Evolutionary conservation across 139 green algal genomes (phyloP), one percentile per base, ranked within the genome.

Genomic region (Auxenochlorella pyrenoidosa): DNA sequence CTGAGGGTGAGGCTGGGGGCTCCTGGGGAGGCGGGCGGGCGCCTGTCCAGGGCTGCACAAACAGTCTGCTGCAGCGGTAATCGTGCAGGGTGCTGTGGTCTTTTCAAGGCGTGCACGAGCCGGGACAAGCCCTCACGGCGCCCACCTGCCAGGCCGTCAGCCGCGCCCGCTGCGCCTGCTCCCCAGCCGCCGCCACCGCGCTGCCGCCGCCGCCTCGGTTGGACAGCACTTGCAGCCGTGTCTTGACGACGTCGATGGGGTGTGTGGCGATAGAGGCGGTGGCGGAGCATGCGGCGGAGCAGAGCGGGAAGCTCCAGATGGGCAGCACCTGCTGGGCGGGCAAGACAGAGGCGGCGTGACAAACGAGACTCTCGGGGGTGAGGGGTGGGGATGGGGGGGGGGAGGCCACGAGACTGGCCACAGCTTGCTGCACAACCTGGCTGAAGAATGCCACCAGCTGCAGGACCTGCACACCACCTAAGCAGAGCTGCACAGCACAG

Each of bases 161-260:
- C 38, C 59, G 79, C 79, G 21, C 36, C 79, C n/a, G 47, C 77
- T 24, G 30, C 47, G 10, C 77, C 77, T 21, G 18, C 77, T 34
- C 15, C 73, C 19, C 73, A 36, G 24, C 30, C 12, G 65, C 40
- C 26, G 22, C 72, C 26, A 22, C 40, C 22, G 40, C 72, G n/a
- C 28, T 44, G 58, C 66, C 84, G 87, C 66, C 60, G 15, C 73
- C 60, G 40, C 24, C 58, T 0, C 77, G 19, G 70, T 58, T 66
- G 41, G 34, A 84, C 82, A 89, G 24, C 77, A 96, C 95, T 91
- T 97, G 95, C 70, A 97, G 89, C 47, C 95, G 90, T 28, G 95
- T 97, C 89, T 98, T 98, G 32, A 97, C 92, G 19, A 97, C 95
- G 83, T 98, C 95, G 32, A 91, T 89, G 0, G 95, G 95, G 77